Conservation (phyloP, 441 rosid species). For the Viola pubescens region DNA sequence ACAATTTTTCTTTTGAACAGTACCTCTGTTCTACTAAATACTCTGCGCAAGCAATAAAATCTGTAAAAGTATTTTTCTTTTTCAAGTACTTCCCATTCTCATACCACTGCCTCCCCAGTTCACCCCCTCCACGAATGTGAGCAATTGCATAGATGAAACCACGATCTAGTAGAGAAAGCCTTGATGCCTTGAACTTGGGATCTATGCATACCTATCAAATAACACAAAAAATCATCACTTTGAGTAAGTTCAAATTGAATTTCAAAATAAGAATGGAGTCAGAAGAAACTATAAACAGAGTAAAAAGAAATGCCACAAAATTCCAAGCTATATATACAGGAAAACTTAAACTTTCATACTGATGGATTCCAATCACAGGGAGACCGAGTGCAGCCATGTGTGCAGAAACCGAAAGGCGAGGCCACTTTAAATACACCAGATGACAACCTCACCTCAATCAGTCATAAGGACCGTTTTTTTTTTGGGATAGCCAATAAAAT, state of each 20-base stretch:
- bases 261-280: background rate
- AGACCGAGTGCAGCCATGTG: background rate
- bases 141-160: slow-evolving; percentile 77
- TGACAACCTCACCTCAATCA: no score
- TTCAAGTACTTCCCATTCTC: slow-evolving; percentile 80
- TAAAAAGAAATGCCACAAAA: background rate
- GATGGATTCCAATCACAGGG: background rate
- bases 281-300: background rate
- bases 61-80: slow-evolving; percentile 83
- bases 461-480: no score
- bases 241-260: slow-evolving; percentile 6
- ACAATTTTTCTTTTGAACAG: slow-evolving; percentile 66
- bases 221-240: slow-evolving; percentile 12
- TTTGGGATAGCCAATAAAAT: no score
- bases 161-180: slow-evolving; percentile 78
- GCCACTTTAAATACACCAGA: no score
- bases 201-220: slow-evolving; percentile 44
- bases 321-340: background rate
- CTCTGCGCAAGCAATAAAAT: slow-evolving; percentile 80
- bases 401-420: no score
- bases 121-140: slow-evolving; percentile 96
- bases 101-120: slow-evolving; percentile 96
- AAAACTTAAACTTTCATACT: background rate
- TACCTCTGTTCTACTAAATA: slow-evolving; percentile 52
- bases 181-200: slow-evolving; percentile 57